Evolutionary conservation across 441 rosid genomes (phyloP).

Genomic region (Populus tomentosa): DNA sequence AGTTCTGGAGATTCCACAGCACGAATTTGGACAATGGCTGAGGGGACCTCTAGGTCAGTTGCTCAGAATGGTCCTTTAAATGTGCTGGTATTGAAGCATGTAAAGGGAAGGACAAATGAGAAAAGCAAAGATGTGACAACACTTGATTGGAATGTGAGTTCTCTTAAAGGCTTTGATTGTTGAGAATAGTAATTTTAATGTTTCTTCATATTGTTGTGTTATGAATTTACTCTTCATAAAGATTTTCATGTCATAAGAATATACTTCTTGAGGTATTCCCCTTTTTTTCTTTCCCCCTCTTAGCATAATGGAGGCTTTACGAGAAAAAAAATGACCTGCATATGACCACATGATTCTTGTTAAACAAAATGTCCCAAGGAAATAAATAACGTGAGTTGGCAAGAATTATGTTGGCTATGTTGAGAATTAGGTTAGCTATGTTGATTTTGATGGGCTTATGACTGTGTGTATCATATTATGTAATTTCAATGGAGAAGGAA

Average conservation of each 20-base stretch:
- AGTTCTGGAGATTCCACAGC: constrained; percentile 99
- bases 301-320: no score
- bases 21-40: constrained; percentile 85
- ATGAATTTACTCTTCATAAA: not conserved
- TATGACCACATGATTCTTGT: not conserved
- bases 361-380: not conserved
- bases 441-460: not conserved
- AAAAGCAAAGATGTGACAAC: constrained; percentile 98
- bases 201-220: not conserved
- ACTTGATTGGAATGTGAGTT: constrained; percentile 98
- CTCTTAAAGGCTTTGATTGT: constrained; percentile 14
- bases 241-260: not conserved
- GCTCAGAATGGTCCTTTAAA: constrained; percentile 44
- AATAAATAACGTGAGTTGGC: not conserved
- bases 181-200: not conserved
- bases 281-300: no score
- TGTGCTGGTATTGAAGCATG: constrained; percentile 81
- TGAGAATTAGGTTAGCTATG: no score
- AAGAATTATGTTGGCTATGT: no score
- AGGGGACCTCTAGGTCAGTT: constrained; percentile 50
- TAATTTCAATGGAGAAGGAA: no score
- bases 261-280: not conserved
- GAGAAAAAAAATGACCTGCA: no score
- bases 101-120: constrained; percentile 91
- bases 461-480: not conserved